Evolutionary conservation across 1,284 basidiomycete genomes (phyloP).

Genomic region (Cutaneotrichosporon spelunceum): DNA sequence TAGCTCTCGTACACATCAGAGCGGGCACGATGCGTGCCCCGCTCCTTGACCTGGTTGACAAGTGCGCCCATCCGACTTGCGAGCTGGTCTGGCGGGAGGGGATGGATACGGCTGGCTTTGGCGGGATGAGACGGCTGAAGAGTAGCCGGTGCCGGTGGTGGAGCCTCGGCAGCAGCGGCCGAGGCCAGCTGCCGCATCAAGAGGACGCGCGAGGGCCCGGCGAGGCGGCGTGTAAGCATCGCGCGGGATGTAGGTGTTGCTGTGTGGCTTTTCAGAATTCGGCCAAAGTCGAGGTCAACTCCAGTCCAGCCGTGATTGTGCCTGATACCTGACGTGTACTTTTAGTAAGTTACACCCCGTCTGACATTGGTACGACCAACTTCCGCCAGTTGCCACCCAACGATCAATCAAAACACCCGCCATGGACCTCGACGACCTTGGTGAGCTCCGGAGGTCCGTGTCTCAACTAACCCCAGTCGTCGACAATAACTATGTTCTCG

Average conservation of each 20-base stretch:
- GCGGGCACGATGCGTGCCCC: not conserved
- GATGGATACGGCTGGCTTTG: not conserved
- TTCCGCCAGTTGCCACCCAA: constrained; percentile 2
- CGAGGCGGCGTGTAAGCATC: constrained; percentile 20
- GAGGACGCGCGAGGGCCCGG: constrained; percentile 16
- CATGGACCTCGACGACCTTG: constrained; percentile 43
- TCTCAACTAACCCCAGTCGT: constrained; percentile 28
- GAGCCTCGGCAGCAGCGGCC: constrained; percentile 2
- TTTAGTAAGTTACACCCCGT: not conserved
- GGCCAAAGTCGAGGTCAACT: not conserved
- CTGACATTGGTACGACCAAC: not conserved
- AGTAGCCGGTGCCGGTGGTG: not conserved
- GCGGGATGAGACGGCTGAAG: not conserved
- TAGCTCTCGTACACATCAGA: constrained; percentile 4
- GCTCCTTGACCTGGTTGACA: not conserved
- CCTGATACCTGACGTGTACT: not conserved
- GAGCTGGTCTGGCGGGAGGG: not conserved
- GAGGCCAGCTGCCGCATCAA: constrained; percentile 12
- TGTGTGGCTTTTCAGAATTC: constrained; percentile 1
- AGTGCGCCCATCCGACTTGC: constrained; percentile 1
- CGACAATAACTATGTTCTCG: constrained; percentile 50
- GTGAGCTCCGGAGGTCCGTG: constrained; percentile 25
- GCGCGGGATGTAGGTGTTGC: not conserved
- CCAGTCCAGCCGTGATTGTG: not conserved
- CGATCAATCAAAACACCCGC: not conserved